Evolutionary conservation across 371 early-diverging fungal genomes (phyloP), one percentile per base, ranked within the genome.

Genomic region (Rhizopus arrhizus): DNA sequence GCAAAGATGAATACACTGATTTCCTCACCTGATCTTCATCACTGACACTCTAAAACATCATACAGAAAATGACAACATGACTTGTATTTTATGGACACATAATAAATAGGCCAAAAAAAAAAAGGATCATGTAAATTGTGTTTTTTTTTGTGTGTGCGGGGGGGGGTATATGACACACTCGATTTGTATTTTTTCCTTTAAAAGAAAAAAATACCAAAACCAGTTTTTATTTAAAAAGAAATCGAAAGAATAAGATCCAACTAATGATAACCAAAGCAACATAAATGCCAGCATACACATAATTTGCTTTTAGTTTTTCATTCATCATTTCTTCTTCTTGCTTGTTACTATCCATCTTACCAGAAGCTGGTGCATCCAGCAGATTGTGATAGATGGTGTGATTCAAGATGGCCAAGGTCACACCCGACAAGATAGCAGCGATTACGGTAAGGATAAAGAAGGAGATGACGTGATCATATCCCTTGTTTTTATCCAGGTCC

Each of bases 391-490:
- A 85, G 31, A 77, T 65, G 35, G 64, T 62, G 33, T 65, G 51
- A 65, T 74, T 63, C 61, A 84, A 58, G n/a, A 84, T 51, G 38
- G 70, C 75, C 3, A 85, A 64, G 2, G 66, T 53, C 6, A 74
- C 42, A 32, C 81, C 83, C 22, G 78, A 74, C 6, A 78, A 6
- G 2, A 77, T 69, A 22, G 85, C 66, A 16, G 80, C 42, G 33
- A 59, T 41, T 5, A 77, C 74, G 66, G 85, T 76, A 5, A 58
- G 58, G 16, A 84, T 67, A 53, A 84, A 88, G 56, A 87, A 87
- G 1, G 67, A 46, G 62, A 87, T 84, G 0, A 83, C 88, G 10
- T 78, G 72, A 35, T 63, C 67, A 59, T 86, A 88, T 32, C 82
- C 78, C 45, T 70, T 73, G 36, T 74, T 43, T 2, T 69, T 54